Evolutionary conservation across 2,329 filamentous ascomycete species (phyloP).

Genomic region (Fusarium nematophilum): DNA sequence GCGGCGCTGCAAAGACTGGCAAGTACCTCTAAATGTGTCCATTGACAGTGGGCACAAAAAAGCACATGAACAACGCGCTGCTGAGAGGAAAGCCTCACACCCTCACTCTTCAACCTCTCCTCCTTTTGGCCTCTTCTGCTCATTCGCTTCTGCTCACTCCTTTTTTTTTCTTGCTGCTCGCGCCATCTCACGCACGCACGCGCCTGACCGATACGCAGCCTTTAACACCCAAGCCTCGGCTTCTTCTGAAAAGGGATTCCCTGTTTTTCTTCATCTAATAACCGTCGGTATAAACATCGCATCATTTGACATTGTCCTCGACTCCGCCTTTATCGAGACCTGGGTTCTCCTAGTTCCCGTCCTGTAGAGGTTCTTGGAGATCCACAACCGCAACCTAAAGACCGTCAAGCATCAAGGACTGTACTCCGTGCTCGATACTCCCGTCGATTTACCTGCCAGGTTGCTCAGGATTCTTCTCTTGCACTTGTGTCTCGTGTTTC

Average conservation of each 20-base stretch:
- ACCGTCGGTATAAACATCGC: slow-evolving; percentile 28
- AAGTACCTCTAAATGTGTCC: slow-evolving; percentile 2
- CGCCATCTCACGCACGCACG: slow-evolving; percentile 3
- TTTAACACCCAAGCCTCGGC: slow-evolving; percentile 16
- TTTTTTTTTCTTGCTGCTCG: slow-evolving; percentile 16
- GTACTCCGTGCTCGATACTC: not conserved
- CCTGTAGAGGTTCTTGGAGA: slow-evolving; percentile 2
- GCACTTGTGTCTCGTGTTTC: slow-evolving; percentile 15
- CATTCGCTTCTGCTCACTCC: slow-evolving; percentile 25
- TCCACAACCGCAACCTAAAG: slow-evolving; percentile 28
- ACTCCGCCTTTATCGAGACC: not conserved
- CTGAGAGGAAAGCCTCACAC: slow-evolving; percentile 5
- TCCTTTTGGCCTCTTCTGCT: slow-evolving; percentile 13
- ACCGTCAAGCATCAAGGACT: slow-evolving; percentile 7
- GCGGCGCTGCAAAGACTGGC: slow-evolving; percentile 5
- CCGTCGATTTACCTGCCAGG: slow-evolving; percentile 15
- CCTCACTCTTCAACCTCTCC: not conserved
- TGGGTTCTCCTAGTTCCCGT: slow-evolving; percentile 10
- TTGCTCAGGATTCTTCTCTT: slow-evolving; percentile 22
- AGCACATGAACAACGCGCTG: slow-evolving; percentile 38
- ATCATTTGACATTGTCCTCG: slow-evolving; percentile 7
- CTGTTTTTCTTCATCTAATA: slow-evolving; percentile 8
- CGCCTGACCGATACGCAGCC: not conserved
- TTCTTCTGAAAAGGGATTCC: slow-evolving; percentile 5
- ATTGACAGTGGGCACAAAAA: slow-evolving; percentile 28